Base-by-base conservation (phyloP, 352 stramenopile species). In the Aphanomyces cochlioides region DNA sequence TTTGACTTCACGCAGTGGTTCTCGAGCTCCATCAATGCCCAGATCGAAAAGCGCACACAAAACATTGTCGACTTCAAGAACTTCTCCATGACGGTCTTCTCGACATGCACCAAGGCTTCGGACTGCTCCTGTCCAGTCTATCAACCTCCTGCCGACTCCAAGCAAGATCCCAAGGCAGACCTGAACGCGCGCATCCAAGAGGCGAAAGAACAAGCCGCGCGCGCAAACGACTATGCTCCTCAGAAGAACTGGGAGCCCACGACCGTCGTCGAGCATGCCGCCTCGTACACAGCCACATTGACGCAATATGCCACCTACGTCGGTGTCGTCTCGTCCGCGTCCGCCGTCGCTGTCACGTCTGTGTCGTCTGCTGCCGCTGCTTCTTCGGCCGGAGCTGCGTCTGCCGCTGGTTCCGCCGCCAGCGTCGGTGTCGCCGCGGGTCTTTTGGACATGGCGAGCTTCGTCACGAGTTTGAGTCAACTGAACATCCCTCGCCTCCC, bases 1-100 rank as follows among this genome's bases (percentile, higher is more conserved):
- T 68, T 95, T 57, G 81, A 93, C 73, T 89, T 93, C 47, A 73
- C 87, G 7, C 74, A 83, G 48, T 74, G 92, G 28, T 79, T 92
- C 5, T 87, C 84, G 60, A 58, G 90, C 39, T 83, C 81, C 34
- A 83, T 92, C 64, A 77, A 77, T n/a, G 64, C 76, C 2, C 38
- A 73, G 54, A 39, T 70, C 5, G 43, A 63, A 3, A 15, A n/a
- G 5, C 53, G 53, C 43, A 70, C 64, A 10, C 45, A 70, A 28
- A 38, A 56, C 40, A 56, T 56, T 13, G 64, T 70, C n/a, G 48
- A 56, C 17, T 43, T 73, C 13, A 39, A 73, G 3, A 67, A 69
- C 7, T 69, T 73, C 28, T 57, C 58, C 13, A 67, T 73, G 47
- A 28, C 57, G n/a, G 48, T 58, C 67, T 41, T 43, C 67, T 21